phyloP scores from a whole-genome alignment of 2,329 filamentous ascomycete species.

The Monosporascus sp. region DNA sequence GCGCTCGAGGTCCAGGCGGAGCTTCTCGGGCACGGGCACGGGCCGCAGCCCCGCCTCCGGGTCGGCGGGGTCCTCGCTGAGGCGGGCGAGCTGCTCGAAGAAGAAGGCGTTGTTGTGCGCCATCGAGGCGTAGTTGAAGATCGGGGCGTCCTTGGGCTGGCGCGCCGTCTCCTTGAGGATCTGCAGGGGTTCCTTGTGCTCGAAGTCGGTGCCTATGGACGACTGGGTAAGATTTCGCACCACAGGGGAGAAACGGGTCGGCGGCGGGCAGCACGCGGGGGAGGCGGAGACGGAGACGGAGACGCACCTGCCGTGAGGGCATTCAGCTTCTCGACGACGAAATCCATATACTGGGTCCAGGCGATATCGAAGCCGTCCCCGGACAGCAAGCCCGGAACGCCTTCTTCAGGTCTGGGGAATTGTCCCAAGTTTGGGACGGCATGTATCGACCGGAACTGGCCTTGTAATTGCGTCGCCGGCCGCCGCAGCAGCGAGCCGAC shows the following conservation, averaged over 20 bases:
- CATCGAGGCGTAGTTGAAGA: constrained; percentile 97
- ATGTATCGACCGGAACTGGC: constrained; percentile 37
- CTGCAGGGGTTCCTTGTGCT: constrained; percentile 56
- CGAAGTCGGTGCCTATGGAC: constrained; percentile 56
- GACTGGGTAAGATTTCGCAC: too few species aligned
- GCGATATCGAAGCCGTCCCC: constrained; percentile 65
- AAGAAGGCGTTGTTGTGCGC: constrained; percentile 87
- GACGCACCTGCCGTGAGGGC: constrained; percentile 62
- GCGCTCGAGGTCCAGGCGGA: constrained; percentile 56
- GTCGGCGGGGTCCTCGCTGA: neutral
- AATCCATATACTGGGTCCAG: constrained; percentile 76
- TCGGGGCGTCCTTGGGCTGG: constrained; percentile 67
- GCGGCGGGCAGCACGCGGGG: neutral
- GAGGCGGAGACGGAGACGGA: neutral
- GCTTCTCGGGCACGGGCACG: constrained; percentile 18
- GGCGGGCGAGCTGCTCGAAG: constrained; percentile 53
- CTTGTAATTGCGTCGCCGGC: constrained; percentile 20
- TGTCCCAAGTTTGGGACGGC: constrained; percentile 41
- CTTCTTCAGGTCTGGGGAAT: constrained; percentile 29
- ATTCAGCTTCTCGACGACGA: constrained; percentile 74
- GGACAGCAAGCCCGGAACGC: constrained; percentile 67
- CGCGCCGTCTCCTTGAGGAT: constrained; percentile 73
- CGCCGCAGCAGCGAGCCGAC: constrained; percentile 32
- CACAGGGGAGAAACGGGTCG: too few species aligned
- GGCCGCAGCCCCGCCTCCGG: constrained; percentile 4